A percentile compares a stretch with the other conserved stretches of the same genome.
Evolutionary conservation across 306 rosid species (phyloP).

Genomic region (Styphnolobium japonicum): DNA sequence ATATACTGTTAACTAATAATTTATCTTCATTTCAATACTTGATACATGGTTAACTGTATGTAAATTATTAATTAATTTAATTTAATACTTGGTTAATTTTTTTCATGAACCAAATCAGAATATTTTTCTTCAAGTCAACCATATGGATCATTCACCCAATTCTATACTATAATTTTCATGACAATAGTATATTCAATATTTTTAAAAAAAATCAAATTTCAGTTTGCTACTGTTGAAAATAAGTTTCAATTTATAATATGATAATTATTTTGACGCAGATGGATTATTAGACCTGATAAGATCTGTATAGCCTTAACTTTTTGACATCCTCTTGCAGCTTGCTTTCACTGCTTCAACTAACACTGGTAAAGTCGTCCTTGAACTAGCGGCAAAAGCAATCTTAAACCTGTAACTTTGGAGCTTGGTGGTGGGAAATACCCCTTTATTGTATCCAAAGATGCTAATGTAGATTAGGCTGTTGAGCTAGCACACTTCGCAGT

Average conservation of each 20-base stretch:
- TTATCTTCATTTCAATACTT: too few relatives aligned
- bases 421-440: slow-evolving; percentile 79
- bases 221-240: not conserved
- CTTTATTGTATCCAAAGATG: slow-evolving; percentile 65
- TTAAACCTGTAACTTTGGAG: slow-evolving; percentile 61
- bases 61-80: too few relatives aligned
- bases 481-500: slow-evolving; percentile 62
- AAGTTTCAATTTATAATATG: not conserved
- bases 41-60: too few relatives aligned
- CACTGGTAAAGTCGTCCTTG: slow-evolving; percentile 53
- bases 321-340: slow-evolving; percentile 38
- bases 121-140: too few relatives aligned
- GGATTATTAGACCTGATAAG: not conserved
- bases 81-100: too few relatives aligned
- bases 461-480: slow-evolving; percentile 63
- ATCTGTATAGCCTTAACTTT: not conserved
- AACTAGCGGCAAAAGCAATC: slow-evolving; percentile 66
- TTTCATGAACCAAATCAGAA: too few relatives aligned
- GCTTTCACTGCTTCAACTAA: slow-evolving; percentile 72
- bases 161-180: not conserved
- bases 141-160: too few relatives aligned
- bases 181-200: too few relatives aligned
- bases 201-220: too few relatives aligned
- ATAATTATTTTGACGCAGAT: not conserved
- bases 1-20: too few relatives aligned